Evolutionary conservation across 305 asterid genomes (phyloP).

Genomic region (Solanum hybrid): DNA sequence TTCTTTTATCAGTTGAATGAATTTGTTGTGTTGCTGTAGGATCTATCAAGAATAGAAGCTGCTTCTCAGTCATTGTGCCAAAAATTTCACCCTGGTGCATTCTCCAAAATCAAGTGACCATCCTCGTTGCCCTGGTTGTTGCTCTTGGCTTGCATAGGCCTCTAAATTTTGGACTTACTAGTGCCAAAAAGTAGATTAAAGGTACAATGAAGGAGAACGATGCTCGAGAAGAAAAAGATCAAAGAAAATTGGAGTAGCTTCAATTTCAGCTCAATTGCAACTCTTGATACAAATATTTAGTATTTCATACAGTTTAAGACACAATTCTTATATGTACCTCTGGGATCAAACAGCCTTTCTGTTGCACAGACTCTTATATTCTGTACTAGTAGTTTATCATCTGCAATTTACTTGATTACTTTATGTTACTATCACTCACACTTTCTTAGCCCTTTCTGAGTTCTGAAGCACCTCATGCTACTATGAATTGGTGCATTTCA

Average conservation of each 20-base stretch:
- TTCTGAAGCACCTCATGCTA: not conserved
- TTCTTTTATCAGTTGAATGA: not conserved
- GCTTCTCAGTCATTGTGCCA: conserved; percentile 50
- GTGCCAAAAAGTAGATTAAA: not conserved
- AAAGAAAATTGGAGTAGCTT: not conserved
- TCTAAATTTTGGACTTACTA: not conserved
- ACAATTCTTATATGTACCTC: not conserved
- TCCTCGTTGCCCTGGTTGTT: not conserved
- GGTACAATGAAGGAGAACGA: not conserved
- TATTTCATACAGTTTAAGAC: not conserved
- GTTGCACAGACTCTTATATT: not conserved
- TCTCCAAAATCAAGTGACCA: conserved; percentile 30
- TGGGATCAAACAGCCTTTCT: not conserved
- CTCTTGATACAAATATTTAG: not conserved
- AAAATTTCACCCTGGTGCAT: conserved; percentile 31
- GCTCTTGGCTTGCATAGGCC: not conserved
- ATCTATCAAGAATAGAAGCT: conserved; percentile 40
- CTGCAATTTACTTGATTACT: not conserved
- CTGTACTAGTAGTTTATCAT: not conserved
- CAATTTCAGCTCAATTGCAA: not conserved
- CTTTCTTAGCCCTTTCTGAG: not conserved
- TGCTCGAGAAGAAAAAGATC: not conserved
- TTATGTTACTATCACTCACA: not conserved
- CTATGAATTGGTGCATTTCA: not conserved
- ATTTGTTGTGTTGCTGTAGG: conserved; percentile 33